Evolutionary conservation across 2,329 filamentous ascomycete species (phyloP).

Genomic region (Pseudocercospora cruenta): DNA sequence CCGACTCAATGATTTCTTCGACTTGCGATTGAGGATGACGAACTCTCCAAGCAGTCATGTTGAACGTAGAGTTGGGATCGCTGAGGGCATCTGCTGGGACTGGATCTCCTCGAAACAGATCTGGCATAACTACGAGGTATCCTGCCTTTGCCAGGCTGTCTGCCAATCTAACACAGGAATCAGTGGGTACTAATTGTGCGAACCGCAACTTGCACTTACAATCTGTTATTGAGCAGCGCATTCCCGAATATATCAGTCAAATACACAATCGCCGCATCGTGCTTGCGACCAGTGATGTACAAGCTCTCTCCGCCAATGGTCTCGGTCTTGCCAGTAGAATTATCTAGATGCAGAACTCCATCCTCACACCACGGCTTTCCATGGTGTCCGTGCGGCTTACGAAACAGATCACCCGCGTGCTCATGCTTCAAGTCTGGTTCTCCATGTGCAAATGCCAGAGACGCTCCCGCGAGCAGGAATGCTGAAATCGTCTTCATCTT

Average conservation of each 20-base stretch:
- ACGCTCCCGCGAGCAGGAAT: slow-evolving; percentile 18
- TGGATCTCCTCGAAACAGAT: slow-evolving; percentile 41
- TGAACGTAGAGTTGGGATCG: slow-evolving; percentile 42
- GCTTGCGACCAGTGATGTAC: slow-evolving; percentile 22
- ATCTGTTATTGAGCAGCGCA: slow-evolving; percentile 38
- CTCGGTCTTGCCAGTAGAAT: slow-evolving; percentile 23
- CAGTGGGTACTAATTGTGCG: not conserved
- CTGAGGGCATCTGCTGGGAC: slow-evolving; percentile 32
- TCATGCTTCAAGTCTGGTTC: slow-evolving; percentile 25
- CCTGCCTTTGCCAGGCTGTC: slow-evolving; percentile 39
- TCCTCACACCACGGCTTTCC: slow-evolving; percentile 18
- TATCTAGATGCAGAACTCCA: slow-evolving; percentile 25
- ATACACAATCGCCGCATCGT: slow-evolving; percentile 36
- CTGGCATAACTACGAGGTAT: slow-evolving; percentile 40
- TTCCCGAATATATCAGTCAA: slow-evolving; percentile 43
- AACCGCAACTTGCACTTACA: slow-evolving; percentile 25
- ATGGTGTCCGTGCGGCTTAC: slow-evolving; percentile 13
- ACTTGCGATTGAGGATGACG: slow-evolving; percentile 49
- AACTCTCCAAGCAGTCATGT: slow-evolving; percentile 48
- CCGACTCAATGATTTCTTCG: slow-evolving; percentile 53
- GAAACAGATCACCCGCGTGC: slow-evolving; percentile 27
- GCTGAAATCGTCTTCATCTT: not conserved
- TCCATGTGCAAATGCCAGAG: slow-evolving; percentile 20
- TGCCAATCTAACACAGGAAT: slow-evolving; percentile 32
- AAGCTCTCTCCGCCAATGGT: slow-evolving; percentile 28